phyloP scores from a whole-genome alignment of 192 early-diverging fungal genomes.

The Endogone sp. region DNA sequence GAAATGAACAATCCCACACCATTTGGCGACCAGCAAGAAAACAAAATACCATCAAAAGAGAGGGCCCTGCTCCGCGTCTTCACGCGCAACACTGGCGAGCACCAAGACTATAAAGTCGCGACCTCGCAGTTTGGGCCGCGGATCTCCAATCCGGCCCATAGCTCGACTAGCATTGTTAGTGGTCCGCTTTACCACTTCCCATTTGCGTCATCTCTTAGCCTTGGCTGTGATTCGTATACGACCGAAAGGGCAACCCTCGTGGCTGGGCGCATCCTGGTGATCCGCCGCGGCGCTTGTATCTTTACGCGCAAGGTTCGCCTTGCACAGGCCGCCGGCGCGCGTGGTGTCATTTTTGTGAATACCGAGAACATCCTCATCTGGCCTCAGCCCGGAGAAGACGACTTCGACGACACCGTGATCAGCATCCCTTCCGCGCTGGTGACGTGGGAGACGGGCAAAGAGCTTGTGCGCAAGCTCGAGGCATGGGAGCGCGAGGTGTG shows the following conservation, averaged over 20 bases:
- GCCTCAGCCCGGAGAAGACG: background rate
- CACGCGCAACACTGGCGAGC: background rate
- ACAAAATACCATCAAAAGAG: background rate
- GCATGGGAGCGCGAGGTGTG: background rate
- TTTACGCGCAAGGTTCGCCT: conserved; percentile 39
- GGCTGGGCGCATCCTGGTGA: conserved; percentile 28
- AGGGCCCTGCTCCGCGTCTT: conserved; percentile 2
- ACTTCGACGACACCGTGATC: background rate
- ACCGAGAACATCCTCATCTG: conserved; percentile 22
- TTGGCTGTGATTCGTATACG: conserved; percentile 33
- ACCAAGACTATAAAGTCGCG: conserved; percentile 3
- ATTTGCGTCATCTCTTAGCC: background rate
- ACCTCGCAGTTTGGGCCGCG: conserved; percentile 17
- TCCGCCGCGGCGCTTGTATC: conserved; percentile 36
- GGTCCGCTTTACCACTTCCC: conserved; percentile 2
- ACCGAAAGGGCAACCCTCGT: conserved; percentile 15
- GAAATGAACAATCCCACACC: background rate
- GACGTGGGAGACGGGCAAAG: conserved; percentile 5
- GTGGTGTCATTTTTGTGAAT: conserved; percentile 32
- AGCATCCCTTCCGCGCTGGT: conserved; percentile 10
- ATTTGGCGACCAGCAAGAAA: too few relatives aligned
- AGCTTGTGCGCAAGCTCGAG: background rate
- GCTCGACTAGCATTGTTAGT: background rate
- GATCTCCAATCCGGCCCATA: conserved; percentile 10
- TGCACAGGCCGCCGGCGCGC: conserved; percentile 41